These are phyloP conservation scores for Lizanozyma gosingica DNA, from an alignment of 1,139 yeast genomes.

Conservation along the genomic window DNA sequence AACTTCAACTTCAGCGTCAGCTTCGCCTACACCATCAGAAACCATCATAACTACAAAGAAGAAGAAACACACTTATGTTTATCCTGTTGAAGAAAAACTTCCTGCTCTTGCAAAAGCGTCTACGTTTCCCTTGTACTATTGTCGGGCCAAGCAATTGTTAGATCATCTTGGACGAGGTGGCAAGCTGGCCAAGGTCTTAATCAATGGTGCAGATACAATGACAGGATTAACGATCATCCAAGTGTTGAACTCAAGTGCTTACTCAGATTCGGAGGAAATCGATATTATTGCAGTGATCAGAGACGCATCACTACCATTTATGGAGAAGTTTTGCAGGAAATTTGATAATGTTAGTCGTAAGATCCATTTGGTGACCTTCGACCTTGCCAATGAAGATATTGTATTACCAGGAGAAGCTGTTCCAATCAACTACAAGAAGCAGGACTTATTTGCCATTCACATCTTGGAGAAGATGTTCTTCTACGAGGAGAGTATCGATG, in stretches of 20 bases:
- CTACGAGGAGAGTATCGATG: conserved; percentile 13
- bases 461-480: conserved; percentile 27
- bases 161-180: conserved; percentile 13
- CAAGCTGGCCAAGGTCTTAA: conserved; percentile 19
- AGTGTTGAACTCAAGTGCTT: conserved; percentile 18
- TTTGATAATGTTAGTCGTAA: conserved; percentile 3
- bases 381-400: conserved; percentile 27
- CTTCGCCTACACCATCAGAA: background rate
- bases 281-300: conserved; percentile 26
- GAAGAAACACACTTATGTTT: conserved; percentile 2
- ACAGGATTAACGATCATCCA: conserved; percentile 31
- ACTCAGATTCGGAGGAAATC: conserved; percentile 10
- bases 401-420: conserved; percentile 28
- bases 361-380: conserved; percentile 25
- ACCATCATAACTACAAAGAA: conserved; percentile 1
- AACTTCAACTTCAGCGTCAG: no score
- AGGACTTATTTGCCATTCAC: conserved; percentile 32
- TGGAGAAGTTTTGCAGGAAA: background rate
- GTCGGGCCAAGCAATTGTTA: conserved; percentile 32
- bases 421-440: conserved; percentile 31
- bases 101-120: conserved; percentile 29
- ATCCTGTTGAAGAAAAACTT: conserved; percentile 8
- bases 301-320: conserved; percentile 10
- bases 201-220: conserved; percentile 39
- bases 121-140: conserved; percentile 27